phyloP scores from a whole-genome alignment of 192 early-diverging fungal species.

The Powellomyces hirtus region DNA sequence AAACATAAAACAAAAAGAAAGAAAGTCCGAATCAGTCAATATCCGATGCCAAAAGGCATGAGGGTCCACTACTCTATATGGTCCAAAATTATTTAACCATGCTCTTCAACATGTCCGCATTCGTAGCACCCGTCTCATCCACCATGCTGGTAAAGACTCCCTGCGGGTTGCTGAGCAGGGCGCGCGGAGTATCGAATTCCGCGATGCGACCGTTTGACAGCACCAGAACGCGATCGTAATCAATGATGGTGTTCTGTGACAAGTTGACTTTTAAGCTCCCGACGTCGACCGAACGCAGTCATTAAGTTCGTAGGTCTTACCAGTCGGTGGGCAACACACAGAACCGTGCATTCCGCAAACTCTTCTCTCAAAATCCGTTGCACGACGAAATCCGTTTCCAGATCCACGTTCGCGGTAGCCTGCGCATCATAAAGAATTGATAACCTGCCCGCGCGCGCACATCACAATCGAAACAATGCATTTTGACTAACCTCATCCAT shows the following conservation, averaged over 20 bases:
- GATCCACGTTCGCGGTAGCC: constrained; percentile 7
- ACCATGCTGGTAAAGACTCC: constrained; percentile 59
- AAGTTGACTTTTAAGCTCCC: too few relatives aligned
- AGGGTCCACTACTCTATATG: background rate
- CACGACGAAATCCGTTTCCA: constrained; percentile 70
- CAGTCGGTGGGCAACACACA: constrained; percentile 26
- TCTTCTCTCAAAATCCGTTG: constrained; percentile 59
- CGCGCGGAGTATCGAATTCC: constrained; percentile 54
- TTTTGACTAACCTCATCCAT: constrained; percentile 20
- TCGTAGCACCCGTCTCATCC: constrained; percentile 64
- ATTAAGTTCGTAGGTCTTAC: too few relatives aligned
- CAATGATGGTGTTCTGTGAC: constrained; percentile 56
- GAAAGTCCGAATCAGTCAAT: background rate
- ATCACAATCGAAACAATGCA: background rate
- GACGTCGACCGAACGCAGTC: background rate
- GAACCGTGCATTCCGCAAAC: constrained; percentile 26
- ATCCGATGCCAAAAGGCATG: background rate
- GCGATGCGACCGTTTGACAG: constrained; percentile 41
- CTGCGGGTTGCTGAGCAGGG: constrained; percentile 41
- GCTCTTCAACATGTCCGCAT: constrained; percentile 54
- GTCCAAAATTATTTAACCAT: constrained; percentile 40
- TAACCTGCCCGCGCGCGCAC: too few relatives aligned
- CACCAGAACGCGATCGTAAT: constrained; percentile 51
- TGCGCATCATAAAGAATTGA: background rate
- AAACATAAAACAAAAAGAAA: background rate